Evolutionary conservation across 352 stramenopile species (phyloP), one percentile per base, ranked within the genome.

Genomic region (Thraustotheca clavata): DNA sequence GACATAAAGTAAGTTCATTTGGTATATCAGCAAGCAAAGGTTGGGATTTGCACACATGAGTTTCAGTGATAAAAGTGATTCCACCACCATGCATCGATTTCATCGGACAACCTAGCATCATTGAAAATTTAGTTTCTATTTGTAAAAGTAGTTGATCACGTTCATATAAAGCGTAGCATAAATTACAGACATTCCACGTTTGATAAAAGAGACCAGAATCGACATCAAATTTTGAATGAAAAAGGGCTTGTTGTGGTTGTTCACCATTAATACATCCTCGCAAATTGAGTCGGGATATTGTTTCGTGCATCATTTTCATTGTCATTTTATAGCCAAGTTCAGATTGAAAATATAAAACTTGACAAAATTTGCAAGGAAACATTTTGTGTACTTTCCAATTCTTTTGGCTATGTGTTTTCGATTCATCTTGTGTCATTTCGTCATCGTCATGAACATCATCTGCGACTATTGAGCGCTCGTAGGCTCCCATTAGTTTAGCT

Each of bases 241-340:
- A 4, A n/a, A 65, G 57, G 6, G n/a, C 18, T 46, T 47, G 3
- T 18, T 50, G 24, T 31, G n/a, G 11, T 0, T 24, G 1, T 40
- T 52, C 22, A 16, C 4, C 32, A n/a, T 27, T 46, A n/a, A n/a
- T n/a, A n/a, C n/a, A n/a, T 8, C 85, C 59, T 0, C 81, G 78
- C 26, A 80, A 75, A 2, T 76, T 77, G 41, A 93, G 77, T 8
- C 83, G 76, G 9, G 83, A 43, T 0, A 91, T 77, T 73, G 82
- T 93, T 47, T 93, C 83, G 59, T 79, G 84, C 46, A 93, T 91
- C 83, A 93, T 93, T 60, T 90, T 89, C 49, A 89, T 68, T 31
- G 83, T 93, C 83, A 93, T 93, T 55, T 91, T 93, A 77, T 87
- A 93, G 14, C 80, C 76, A 7, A 93, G 69, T 57, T 93, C 83